Base-by-base conservation (phyloP, 371 early-diverging fungal genomes). In the Umbelopsis sp. region DNA sequence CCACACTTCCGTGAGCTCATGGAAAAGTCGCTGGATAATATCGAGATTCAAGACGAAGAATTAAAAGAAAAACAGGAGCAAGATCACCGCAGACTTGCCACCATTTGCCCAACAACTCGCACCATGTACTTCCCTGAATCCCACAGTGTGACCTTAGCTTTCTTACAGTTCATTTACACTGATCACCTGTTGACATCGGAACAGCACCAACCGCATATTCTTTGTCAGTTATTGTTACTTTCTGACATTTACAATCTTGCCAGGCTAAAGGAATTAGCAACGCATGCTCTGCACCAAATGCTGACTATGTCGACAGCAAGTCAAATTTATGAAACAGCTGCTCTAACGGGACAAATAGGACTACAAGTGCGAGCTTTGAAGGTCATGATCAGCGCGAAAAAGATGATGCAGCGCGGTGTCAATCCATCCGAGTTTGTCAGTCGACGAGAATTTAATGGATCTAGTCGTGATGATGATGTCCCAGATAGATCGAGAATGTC, bases 101-200 rank as follows among this genome's bases (percentile, higher is more conserved):
- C 66, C 37, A 65, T 51, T 44, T 25, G 20, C 22, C 52, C 48
- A 62, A 38, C 25, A 20, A 29, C 32, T 44, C 72, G 12, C 74
- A 80, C 70, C 78, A 79, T 87, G 22, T 70, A 77, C 0, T 83
- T 90, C 41, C 89, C 91, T 0, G 92, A 88, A 44, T 79, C 84
- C 41, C 89, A 89, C 63, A 72, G 84, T n/a, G 87, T 88, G 10
- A 84, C 89, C 20, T 69, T 84, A 63, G 87, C 90, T 9, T 91
- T 93, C 67, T 74, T 92, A 14, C 91, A 91, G 63, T 93, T 82
- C 44, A 72, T 92, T 53, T 92, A 93, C 70, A 92, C 93, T 0
- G 91, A 89, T 69, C 85, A 88, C 70, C 74, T 93, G n/a, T 86
- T 91, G 71, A 87, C 90, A 16, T 77, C 89, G 45, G 84, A 89